Conservation (phyloP, 164 flowering plant species). For the Umbilicus rupestris region DNA sequence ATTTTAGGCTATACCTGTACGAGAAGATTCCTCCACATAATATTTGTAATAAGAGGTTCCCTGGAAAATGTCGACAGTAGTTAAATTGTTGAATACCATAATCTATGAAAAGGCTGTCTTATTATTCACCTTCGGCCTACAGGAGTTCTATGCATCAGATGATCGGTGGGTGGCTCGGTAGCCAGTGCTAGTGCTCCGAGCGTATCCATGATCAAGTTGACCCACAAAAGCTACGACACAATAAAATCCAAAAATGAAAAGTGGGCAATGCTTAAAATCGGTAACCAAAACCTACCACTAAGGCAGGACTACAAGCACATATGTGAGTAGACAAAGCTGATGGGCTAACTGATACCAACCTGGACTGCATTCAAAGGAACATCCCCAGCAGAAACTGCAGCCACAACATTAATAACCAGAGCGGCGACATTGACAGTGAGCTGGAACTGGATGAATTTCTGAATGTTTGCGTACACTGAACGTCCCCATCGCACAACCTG, state of each 20-base stretch:
- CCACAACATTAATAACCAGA: conserved; percentile 78
- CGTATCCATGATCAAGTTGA: conserved; percentile 75
- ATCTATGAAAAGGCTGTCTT: not conserved
- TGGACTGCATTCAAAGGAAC: conserved; percentile 69
- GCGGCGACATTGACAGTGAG: conserved; percentile 96
- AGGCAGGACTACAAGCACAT: too few species aligned
- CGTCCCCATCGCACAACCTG: conserved; percentile 96
- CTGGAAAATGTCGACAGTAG: conserved; percentile 20
- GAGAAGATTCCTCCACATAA: conserved; percentile 68
- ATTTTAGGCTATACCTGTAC: conserved; percentile 33
- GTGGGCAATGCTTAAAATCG: not conserved
- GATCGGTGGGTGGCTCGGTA: conserved; percentile 72
- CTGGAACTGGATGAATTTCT: conserved; percentile 93
- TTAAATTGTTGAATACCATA: not conserved
- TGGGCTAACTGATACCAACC: conserved; percentile 20
- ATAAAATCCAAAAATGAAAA: not conserved
- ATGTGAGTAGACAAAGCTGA: not conserved
- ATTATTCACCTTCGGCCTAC: conserved; percentile 52
- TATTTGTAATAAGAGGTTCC: conserved; percentile 66
- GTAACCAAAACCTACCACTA: too few species aligned
- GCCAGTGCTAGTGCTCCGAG: conserved; percentile 73
- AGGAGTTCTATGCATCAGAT: conserved; percentile 54
- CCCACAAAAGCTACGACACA: conserved; percentile 52
- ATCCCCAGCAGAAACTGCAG: conserved; percentile 73
- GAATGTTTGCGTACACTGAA: conserved; percentile 92